These are phyloP conservation scores for Russula griseocarnosa DNA, from an alignment of 768 basidiomycete species.

Conservation along the genomic window DNA sequence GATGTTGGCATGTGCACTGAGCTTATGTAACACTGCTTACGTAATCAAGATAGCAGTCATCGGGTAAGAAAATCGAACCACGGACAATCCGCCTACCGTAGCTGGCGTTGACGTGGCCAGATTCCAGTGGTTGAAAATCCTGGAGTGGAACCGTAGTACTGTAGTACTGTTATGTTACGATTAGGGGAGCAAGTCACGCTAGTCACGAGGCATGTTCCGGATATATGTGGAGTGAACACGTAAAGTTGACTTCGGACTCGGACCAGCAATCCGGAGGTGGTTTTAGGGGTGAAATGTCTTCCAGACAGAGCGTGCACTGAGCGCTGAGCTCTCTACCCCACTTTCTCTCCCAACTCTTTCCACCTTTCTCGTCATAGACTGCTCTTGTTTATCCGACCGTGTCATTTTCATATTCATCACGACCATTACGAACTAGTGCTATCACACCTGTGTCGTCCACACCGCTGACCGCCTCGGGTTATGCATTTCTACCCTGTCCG, in stretches of 20 bases:
- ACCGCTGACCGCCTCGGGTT: conserved; percentile 14
- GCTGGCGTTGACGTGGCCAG: too few relatives aligned
- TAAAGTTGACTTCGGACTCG: conserved; percentile 1
- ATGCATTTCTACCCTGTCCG: conserved; percentile 53
- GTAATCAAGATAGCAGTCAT: too few relatives aligned
- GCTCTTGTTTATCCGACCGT: not conserved
- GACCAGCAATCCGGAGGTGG: not conserved
- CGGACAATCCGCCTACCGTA: too few relatives aligned
- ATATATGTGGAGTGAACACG: not conserved
- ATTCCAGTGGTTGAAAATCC: too few relatives aligned
- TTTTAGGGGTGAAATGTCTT: not conserved
- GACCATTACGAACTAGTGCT: conserved; percentile 2
- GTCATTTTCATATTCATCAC: not conserved
- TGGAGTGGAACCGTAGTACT: too few relatives aligned
- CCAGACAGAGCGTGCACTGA: too few relatives aligned
- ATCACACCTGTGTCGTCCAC: not conserved
- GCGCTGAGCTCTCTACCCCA: not conserved
- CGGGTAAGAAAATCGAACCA: too few relatives aligned
- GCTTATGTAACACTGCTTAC: too few relatives aligned
- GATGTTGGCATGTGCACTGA: too few relatives aligned
- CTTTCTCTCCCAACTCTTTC: not conserved
- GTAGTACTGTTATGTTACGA: too few relatives aligned
- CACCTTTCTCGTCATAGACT: not conserved
- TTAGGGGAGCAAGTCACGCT: too few relatives aligned
- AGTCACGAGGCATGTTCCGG: too few relatives aligned